These are phyloP conservation scores for Clavariopsis aquatica DNA, from an alignment of 495 filamentous ascomycete species.

Conservation along the genomic window DNA sequence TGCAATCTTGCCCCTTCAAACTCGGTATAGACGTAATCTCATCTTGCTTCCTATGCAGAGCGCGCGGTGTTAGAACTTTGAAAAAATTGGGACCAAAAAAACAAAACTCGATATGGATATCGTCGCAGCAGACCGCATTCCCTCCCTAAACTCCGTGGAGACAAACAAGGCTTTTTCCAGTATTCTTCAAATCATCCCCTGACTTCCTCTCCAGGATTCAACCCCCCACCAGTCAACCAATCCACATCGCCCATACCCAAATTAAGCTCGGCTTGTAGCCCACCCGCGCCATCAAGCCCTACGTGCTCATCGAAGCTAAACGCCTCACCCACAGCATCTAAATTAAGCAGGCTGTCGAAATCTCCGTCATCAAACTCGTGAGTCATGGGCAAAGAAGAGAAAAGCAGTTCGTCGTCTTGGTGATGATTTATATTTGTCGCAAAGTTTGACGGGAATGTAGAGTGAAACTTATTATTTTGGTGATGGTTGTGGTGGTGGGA, in stretches of 20 bases:
- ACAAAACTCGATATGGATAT: too few species aligned
- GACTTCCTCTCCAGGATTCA: conserved; percentile 30
- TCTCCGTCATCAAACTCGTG: conserved; percentile 46
- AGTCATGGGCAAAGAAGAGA: conserved; percentile 26
- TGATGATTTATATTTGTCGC: conserved; percentile 32
- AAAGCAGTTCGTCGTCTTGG: conserved; percentile 34
- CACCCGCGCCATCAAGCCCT: conserved; percentile 35
- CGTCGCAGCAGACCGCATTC: not conserved
- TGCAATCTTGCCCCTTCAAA: too few species aligned
- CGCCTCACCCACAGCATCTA: conserved; percentile 37
- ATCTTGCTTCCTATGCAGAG: too few species aligned
- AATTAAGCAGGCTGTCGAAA: conserved; percentile 42
- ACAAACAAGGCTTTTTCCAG: not conserved
- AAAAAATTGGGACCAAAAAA: too few species aligned
- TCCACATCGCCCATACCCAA: conserved; percentile 46
- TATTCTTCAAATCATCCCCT: not conserved
- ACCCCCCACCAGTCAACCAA: conserved; percentile 43
- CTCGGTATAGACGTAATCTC: too few species aligned
- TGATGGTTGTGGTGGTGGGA: not conserved
- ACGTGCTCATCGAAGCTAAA: conserved; percentile 30
- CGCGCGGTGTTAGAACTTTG: too few species aligned
- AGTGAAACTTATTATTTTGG: not conserved
- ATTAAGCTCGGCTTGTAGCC: conserved; percentile 44
- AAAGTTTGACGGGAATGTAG: not conserved
- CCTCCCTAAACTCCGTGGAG: not conserved